Evolutionary conservation across 1,284 basidiomycete genomes (phyloP).

Genomic region (Inonotus hispidus): DNA sequence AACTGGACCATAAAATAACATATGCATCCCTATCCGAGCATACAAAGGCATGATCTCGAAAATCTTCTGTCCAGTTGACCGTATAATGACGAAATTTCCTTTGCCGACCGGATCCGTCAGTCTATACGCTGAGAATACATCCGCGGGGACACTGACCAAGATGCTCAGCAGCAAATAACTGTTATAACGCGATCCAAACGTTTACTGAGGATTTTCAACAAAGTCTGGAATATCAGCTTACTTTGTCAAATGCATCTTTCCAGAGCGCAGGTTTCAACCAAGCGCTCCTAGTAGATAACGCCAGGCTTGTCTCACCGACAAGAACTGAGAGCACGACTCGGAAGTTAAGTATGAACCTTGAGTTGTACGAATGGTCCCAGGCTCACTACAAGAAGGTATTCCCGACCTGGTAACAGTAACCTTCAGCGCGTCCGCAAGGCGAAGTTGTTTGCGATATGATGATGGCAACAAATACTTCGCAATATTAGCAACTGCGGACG

Average conservation of each 20-base stretch:
- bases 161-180: slow-evolving; percentile 17
- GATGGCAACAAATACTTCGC: slow-evolving; percentile 3
- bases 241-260: slow-evolving; percentile 12
- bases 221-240: neutral
- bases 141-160: neutral
- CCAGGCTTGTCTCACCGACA: slow-evolving; percentile 16
- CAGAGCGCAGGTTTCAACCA: slow-evolving; percentile 16
- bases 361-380: neutral
- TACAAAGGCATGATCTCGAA: slow-evolving; percentile 49
- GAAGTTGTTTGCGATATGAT: slow-evolving; percentile 8
- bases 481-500: neutral
- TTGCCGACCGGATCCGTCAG: neutral
- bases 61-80: slow-evolving; percentile 36
- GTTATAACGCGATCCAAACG: neutral
- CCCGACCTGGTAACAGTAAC: slow-evolving; percentile 13
- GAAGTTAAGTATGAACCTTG: neutral
- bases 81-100: slow-evolving; percentile 38
- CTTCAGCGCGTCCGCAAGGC: slow-evolving; percentile 6
- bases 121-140: neutral
- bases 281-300: neutral
- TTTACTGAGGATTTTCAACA: neutral
- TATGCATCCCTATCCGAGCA: slow-evolving; percentile 36
- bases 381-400: slow-evolving; percentile 3
- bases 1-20: slow-evolving; percentile 35
- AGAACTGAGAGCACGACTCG: neutral